Conservation (phyloP, 23 red algal genomes). For the Chondrus crispus region DNA sequence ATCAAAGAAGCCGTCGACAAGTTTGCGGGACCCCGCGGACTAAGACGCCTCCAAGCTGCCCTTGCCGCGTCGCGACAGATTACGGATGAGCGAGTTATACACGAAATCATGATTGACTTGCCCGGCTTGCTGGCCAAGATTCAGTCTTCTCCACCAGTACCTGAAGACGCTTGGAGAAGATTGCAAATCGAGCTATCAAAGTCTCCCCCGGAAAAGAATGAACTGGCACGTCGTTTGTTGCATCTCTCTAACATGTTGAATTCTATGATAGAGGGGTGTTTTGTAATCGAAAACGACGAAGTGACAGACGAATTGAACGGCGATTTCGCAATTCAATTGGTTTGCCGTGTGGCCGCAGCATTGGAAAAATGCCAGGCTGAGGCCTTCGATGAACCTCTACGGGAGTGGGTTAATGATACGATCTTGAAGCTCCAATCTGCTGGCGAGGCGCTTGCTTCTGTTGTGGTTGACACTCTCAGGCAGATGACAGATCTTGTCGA, state of each 20-base stretch:
- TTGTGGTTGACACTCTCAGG: constrained; percentile 20
- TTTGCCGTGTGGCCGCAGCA: not conserved
- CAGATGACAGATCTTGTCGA: constrained; percentile 13
- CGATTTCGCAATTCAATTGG: constrained; percentile 28
- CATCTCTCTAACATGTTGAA: constrained; percentile 7
- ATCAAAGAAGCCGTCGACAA: constrained; percentile 37
- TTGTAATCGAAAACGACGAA: constrained; percentile 1
- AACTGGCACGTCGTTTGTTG: constrained; percentile 14
- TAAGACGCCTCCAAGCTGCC: constrained; percentile 15
- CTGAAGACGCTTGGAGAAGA: constrained; percentile 19
- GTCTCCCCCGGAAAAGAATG: constrained; percentile 29
- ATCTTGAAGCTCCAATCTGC: constrained; percentile 4
- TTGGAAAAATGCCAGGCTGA: constrained; percentile 40
- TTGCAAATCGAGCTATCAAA: constrained; percentile 12
- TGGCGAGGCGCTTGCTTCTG: constrained; percentile 3
- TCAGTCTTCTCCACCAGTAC: not conserved
- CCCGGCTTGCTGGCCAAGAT: constrained; percentile 1
- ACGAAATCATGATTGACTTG: constrained; percentile 43
- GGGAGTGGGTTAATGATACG: constrained; percentile 29
- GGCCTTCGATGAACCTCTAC: constrained; percentile 28
- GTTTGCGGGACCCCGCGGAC: constrained; percentile 22
- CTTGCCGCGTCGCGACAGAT: not conserved
- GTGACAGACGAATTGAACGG: not conserved
- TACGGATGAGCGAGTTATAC: constrained; percentile 36
- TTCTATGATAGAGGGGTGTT: constrained; percentile 16